phyloP scores from a whole-genome alignment of 2,329 filamentous ascomycete species.

The Orbilia brochopaga region DNA sequence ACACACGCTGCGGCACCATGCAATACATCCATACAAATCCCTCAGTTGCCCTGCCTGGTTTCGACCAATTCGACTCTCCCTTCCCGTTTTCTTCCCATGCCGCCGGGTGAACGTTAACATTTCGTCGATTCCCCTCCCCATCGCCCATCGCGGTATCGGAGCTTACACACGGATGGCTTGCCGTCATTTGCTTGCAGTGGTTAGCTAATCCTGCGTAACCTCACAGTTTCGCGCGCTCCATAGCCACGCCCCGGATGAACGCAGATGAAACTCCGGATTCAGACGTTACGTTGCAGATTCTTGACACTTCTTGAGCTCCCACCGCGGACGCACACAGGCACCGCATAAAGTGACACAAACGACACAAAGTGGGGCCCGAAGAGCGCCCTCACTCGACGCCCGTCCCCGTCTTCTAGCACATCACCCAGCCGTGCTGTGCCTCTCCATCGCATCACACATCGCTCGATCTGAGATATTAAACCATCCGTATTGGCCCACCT shows the following conservation, averaged over 20 bases:
- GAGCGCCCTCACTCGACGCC: background rate
- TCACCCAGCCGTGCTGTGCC: background rate
- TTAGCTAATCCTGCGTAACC: constrained; percentile 30
- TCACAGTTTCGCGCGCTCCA: background rate
- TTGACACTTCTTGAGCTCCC: constrained; percentile 14
- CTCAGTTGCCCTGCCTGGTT: background rate
- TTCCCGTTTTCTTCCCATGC: background rate
- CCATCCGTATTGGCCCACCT: background rate
- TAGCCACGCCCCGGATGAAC: background rate
- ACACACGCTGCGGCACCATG: background rate
- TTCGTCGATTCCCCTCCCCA: background rate
- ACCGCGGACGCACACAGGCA: background rate
- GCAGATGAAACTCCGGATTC: constrained; percentile 21
- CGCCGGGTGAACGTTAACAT: background rate
- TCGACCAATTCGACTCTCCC: too few relatives aligned
- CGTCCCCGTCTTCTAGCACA: too few relatives aligned
- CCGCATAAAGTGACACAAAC: constrained; percentile 11
- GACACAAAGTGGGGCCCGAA: background rate
- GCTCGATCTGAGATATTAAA: background rate
- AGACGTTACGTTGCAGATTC: constrained; percentile 27
- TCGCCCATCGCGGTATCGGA: background rate
- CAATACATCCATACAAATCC: background rate
- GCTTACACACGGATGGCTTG: constrained; percentile 6
- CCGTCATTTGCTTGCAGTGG: constrained; percentile 7
- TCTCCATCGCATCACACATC: background rate